Base-by-base conservation (phyloP, 352 stramenopile species). In the Globisporangium splendens region DNA sequence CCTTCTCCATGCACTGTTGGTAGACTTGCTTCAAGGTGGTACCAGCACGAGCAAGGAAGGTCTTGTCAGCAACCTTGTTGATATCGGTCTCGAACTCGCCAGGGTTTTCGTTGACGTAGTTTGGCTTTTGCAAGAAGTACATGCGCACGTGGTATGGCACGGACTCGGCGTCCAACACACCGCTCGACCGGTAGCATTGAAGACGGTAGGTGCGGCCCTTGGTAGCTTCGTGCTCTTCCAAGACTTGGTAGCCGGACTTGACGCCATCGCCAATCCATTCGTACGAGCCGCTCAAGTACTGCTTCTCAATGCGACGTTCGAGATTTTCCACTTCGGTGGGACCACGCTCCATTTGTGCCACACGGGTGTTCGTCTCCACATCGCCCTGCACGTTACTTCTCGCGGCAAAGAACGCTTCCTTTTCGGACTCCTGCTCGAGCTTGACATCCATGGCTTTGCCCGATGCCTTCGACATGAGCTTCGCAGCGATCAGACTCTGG, bases 101-200 rank as follows among this genome's bases (percentile, higher is more conserved):
- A 31, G 76, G 74, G 43, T 67, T 83, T 6, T 79, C 69, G 39
- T 86, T 69, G 5, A 82, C 74, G 54, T 77, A 93, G 65, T 90
- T 59, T 3, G 84, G 81, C 62, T 89, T 56, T 57, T 89, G 79
- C 47, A 93, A 54, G 62, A 93, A 93, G 66, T 93, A 93, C 73
- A 93, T 87, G 63, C 84, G 81, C 61, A 93, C 80, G 65, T 93
- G 84, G 54, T 81, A 91, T 4, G 83, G 83, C 55, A 93, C 80
- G 14, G 75, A 55, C n/a, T 69, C 57, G 3, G 81, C 61, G 64
- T 93, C 83, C n/a, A 93, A 62, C 63, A 93, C 78, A 35, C 83
- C 83, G 53, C 69, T 86, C 15, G 79, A 89, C 55, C 84, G 84
- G 75, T 93, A 93, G 80, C 84, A 93, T 62, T 93, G 84, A 61